Conservation (phyloP, 371 early-diverging fungal species). For the Mucor racemosus region DNA sequence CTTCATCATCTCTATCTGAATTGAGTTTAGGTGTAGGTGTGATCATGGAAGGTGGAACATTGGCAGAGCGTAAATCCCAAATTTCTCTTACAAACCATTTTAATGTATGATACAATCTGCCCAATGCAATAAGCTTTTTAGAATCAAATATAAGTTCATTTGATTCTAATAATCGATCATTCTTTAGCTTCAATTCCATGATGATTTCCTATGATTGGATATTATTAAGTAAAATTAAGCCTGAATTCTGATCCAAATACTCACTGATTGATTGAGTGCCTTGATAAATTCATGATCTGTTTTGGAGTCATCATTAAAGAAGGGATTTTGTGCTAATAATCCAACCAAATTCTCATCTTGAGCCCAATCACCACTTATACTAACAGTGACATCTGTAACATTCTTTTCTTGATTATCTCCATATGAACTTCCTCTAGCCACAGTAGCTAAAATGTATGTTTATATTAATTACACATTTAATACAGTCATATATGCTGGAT, state of each 20-base stretch:
- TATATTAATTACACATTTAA: background rate
- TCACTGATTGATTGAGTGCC: constrained; percentile 52
- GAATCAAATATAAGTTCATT: constrained; percentile 86
- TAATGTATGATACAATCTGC: constrained; percentile 81
- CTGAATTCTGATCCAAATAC: background rate
- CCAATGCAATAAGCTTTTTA: constrained; percentile 75
- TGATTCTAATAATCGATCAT: constrained; percentile 75
- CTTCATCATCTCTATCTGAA: constrained; percentile 30
- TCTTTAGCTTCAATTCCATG: constrained; percentile 79
- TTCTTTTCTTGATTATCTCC: constrained; percentile 41
- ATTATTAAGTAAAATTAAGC: background rate
- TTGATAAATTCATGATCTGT: constrained; percentile 41
- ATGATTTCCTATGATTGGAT: constrained; percentile 68
- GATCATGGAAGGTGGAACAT: constrained; percentile 15
- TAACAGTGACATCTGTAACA: constrained; percentile 43
- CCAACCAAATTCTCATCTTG: constrained; percentile 74
- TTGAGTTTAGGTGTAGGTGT: constrained; percentile 28
- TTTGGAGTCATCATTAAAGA: constrained; percentile 55
- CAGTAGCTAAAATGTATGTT: constrained; percentile 36
- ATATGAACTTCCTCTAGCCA: constrained; percentile 56
- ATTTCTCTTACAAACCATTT: constrained; percentile 80
- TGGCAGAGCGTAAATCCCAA: constrained; percentile 57
- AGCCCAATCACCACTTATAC: constrained; percentile 81
- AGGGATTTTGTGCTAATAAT: constrained; percentile 68
- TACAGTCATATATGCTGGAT: too few species aligned